Conservation (phyloP, 306 rosid genomes). For the Canavalia gladiata region DNA sequence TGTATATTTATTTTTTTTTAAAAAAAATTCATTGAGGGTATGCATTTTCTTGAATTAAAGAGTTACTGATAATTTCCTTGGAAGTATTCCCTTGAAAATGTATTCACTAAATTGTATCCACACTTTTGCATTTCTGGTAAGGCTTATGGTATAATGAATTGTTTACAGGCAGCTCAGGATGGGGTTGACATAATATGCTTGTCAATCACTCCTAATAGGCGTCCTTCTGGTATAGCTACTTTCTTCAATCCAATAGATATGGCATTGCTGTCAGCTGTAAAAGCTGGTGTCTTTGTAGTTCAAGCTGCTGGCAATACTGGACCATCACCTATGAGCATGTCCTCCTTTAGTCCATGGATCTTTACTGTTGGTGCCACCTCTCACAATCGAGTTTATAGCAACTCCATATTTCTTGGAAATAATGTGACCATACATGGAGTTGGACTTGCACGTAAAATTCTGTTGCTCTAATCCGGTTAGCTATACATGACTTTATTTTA, state of each 20-base stretch:
- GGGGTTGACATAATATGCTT: conserved; percentile 90
- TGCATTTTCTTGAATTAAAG: conserved; percentile 5
- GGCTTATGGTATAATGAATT: conserved; percentile 37
- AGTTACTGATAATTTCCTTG: conserved; percentile 10
- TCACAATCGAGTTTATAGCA: conserved; percentile 83
- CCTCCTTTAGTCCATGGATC: conserved; percentile 99
- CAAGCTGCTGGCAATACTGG: conserved; percentile 99
- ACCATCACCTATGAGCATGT: conserved; percentile 93
- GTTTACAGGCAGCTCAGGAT: conserved; percentile 91
- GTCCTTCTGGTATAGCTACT: conserved; percentile 90
- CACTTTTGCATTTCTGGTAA: conserved; percentile 9
- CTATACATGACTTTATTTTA: conserved; percentile 36
- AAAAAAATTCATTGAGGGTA: neutral
- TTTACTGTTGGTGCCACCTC: conserved; percentile 90
- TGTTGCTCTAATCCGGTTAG: conserved; percentile 44
- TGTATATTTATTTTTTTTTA: neutral
- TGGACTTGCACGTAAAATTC: conserved; percentile 91
- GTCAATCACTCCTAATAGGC: conserved; percentile 94
- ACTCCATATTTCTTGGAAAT: conserved; percentile 88
- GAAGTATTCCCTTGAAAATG: conserved; percentile 19
- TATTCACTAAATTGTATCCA: conserved; percentile 1
- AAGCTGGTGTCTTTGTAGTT: conserved; percentile 94
- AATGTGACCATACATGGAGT: conserved; percentile 82
- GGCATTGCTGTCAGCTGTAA: conserved; percentile 91
- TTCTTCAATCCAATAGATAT: conserved; percentile 98